Evolutionary conservation across 768 basidiomycete genomes (phyloP), one percentile per base, ranked within the genome.

Genomic region (Dentipellis fragilis): DNA sequence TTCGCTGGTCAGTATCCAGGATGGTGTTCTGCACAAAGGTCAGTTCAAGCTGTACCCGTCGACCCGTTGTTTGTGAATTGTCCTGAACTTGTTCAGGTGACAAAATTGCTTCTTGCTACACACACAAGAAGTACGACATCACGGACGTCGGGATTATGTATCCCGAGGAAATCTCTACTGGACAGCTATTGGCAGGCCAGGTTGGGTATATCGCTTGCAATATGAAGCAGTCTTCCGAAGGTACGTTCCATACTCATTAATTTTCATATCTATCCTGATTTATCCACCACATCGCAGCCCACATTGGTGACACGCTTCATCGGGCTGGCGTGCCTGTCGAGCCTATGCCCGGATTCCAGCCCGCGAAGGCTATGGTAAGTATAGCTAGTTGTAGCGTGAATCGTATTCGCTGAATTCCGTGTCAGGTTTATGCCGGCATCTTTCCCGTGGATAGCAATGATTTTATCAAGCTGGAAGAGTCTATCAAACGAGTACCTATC

Each of bases 151-250:
- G 94, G 12, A 79, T 95, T 54, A 83, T 95, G 78, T 76, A 93
- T 66, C 94, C 95, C 4, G 88, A 91, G 64, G 91, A 95, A 68
- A 74, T 84, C n/a, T 77, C 88, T 11, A 87, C 85, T 0, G 72
- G 72, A 10, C 76, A 74, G 54, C 71, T 93, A 48, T 76, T 78
- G 55, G 80, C 87, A 37, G 90, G 90, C 6, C 90, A 93, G 70
- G 91, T 93, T 16, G 89, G 91, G 14, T 93, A 83, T 64, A 79
- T 91, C 55, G 88, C 92, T 1, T 98, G 95, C 69, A 95, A 93
- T 66, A 98, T 99, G 95, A 99, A 97, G 68, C 88, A 96, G 62
- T 89, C 89, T 10, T 82, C 88, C 12, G 93, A 98, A 75, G 93
- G 93, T 93, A 55, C 45, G 65, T 51, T 17, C 17, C 9, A 12